Base-by-base conservation (phyloP, 2,329 filamentous ascomycete genomes). In the Trichoderma simmonsii region DNA sequence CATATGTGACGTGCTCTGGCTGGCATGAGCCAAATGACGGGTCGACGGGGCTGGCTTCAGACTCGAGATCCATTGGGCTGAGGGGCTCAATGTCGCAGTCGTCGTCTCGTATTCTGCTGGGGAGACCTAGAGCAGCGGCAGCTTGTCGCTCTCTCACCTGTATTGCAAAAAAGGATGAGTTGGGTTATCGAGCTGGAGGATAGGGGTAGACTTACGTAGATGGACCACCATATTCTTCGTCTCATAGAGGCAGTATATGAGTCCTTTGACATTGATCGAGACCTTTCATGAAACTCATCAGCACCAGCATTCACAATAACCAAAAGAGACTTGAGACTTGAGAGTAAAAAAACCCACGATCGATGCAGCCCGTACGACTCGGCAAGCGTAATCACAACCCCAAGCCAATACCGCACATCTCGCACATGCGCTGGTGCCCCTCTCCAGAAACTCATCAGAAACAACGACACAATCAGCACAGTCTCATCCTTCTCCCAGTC, bases 401-500 rank as follows among this genome's bases (percentile, higher is more conserved):
- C 85, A 2, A 87, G 77, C 85, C 85, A 87, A 73, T 86, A 86
- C 30, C 85, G 75, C 14, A 83, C 83, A 75, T 87, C 85, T 18
- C 84, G 81, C n/a, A 85, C 83, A 65, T 85, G 82, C 0, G 81
- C 79, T 0, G 86, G 85, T 0, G 84, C 84, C 8, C 84, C 85
- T 21, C 86, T 80, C 86, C 86, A 88, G 73, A 87, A 88, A 74
- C 86, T 88, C 79, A 88, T 82, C 34, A 88, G 77, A 74, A 88
- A 88, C 2, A 88, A 75, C 0, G 85, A 82, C 75, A 87, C 86
- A 0, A 88, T 81, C 6, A 87, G 82, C 0, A 81, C 83, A 0
- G 86, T 80, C 56, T 85, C 85, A 54, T 87, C 83, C 18, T 82
- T 83, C 75, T 89, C 86, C 76, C 82, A 86, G 30, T 87, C 86